These are phyloP conservation scores for Magnaporthiopsis rhizophila DNA, from an alignment of 2,329 filamentous ascomycete species.

Conservation along the genomic window DNA sequence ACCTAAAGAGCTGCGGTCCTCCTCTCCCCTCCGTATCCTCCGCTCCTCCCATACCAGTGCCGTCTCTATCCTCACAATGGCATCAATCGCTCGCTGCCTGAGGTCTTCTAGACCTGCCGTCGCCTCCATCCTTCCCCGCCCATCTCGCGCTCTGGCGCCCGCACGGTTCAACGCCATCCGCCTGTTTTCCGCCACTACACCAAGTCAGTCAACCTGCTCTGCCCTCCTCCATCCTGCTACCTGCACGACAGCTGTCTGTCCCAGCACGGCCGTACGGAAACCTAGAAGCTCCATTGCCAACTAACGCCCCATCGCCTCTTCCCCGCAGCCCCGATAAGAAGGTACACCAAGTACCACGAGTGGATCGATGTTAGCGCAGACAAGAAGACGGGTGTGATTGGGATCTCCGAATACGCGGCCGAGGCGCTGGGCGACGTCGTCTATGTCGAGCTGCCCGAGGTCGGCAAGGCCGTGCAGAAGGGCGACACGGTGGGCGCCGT, in stretches of 20 bases:
- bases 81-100: conserved; percentile 52
- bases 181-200: conserved; percentile 36
- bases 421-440: conserved; percentile 92
- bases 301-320: background rate
- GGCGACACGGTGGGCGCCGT: conserved; percentile 90
- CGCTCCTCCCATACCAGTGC: background rate
- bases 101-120: conserved; percentile 40
- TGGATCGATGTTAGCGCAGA: conserved; percentile 88
- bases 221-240: background rate
- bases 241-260: too few relatives aligned
- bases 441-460: conserved; percentile 84
- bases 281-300: background rate
- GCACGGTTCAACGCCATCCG: conserved; percentile 22
- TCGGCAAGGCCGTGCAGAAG: conserved; percentile 57
- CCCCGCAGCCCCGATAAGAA: conserved; percentile 55
- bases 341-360: conserved; percentile 96
- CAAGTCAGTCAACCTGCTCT: conserved; percentile 25
- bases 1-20: too few relatives aligned
- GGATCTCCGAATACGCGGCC: conserved; percentile 87
- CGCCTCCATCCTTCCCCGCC: conserved; percentile 21
- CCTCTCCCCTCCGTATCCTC: background rate
- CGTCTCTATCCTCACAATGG: conserved; percentile 34
- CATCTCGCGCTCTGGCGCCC: background rate
- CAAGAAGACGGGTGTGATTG: conserved; percentile 70
- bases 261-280: too few relatives aligned